Evolutionary conservation across 2,329 filamentous ascomycete species (phyloP), one percentile per base, ranked within the genome.

Genomic region (Fusarium lateritium): DNA sequence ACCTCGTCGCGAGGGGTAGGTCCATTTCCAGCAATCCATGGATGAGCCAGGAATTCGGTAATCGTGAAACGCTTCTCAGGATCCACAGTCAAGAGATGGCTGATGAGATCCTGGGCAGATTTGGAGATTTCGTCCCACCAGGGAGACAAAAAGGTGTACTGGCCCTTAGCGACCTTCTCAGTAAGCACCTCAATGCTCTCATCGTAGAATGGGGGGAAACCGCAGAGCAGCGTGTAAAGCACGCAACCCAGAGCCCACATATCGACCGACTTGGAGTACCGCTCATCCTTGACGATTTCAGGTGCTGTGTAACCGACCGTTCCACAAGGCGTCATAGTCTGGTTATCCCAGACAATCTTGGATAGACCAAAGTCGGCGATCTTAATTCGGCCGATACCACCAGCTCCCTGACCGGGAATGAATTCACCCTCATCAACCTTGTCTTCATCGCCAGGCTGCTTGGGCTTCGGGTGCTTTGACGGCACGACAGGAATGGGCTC

Each of bases 61-160:
- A 99, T 99, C 4, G 93, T 94, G 80, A 94, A 99, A 19, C 96
- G 91, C 84, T 97, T 95, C 65, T 97, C 94, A 0, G 96, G 96
- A 72, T 99, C 94, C 63, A 99, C 96, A 0, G 94, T 97, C 65
- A 99, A 83, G 1, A 99, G 88, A 79, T 99, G 96, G 6, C 92
- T 93, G 60, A 99, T 95, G 11, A 99, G 84, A 75, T 99, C 95
- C 79, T 98, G 94, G 0, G 96, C 96, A 5, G 93, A 91, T 78
- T 96, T 94, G 64, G 95, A 98, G 65, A 99, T 98, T 61, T 98
- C 94, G 73, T 99, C 96, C 96, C 96, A 99, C 96, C 96, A 99
- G 0, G 96, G 96, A 4, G 95, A 98, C 43, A 99, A 83, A 83
- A 99, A 99, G 1, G 96, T 98, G 79, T 96, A 99, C 82, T 98